phyloP scores from a whole-genome alignment of 768 basidiomycete species.

The Rhodosporidiobolus sp. region DNA sequence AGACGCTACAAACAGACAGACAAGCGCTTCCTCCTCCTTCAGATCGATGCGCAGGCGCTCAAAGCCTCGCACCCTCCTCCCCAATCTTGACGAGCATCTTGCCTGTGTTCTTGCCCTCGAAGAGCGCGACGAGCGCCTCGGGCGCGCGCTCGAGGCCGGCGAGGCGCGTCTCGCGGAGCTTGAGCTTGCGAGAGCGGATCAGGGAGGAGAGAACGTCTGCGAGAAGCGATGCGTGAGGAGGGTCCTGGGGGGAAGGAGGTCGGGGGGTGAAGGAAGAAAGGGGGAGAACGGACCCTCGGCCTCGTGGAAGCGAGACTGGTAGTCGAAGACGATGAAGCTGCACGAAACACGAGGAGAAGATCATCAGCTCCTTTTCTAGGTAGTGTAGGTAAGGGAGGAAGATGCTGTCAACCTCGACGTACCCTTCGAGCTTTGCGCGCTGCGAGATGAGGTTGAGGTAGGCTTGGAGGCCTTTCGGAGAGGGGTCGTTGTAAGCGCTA shows the following conservation, averaged over 20 bases:
- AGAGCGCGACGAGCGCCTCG: conserved; percentile 57
- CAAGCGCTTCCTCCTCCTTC: no score
- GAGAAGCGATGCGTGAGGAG: neutral
- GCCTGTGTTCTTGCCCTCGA: conserved; percentile 71
- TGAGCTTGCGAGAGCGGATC: conserved; percentile 66
- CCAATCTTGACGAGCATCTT: conserved; percentile 58
- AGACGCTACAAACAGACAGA: no score
- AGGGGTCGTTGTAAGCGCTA: conserved; percentile 54
- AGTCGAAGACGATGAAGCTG: conserved; percentile 63
- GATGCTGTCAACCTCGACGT: conserved; percentile 61
- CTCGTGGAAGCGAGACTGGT: conserved; percentile 59
- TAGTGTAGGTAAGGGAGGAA: neutral
- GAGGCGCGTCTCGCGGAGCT: conserved; percentile 55
- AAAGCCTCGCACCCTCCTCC: conserved; percentile 13
- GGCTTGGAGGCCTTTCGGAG: conserved; percentile 60
- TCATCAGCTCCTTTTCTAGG: neutral
- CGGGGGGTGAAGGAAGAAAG: neutral
- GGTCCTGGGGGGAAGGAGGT: neutral
- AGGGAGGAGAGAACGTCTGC: conserved; percentile 58
- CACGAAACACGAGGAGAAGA: neutral
- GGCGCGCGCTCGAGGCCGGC: conserved; percentile 69
- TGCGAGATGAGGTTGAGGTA: conserved; percentile 63
- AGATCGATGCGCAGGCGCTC: neutral
- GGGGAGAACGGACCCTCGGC: conserved; percentile 50
- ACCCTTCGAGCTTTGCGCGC: conserved; percentile 77